These are phyloP conservation scores for Cladophialophora chaetospira DNA, from an alignment of 2,329 filamentous ascomycete species.

Conservation along the genomic window DNA sequence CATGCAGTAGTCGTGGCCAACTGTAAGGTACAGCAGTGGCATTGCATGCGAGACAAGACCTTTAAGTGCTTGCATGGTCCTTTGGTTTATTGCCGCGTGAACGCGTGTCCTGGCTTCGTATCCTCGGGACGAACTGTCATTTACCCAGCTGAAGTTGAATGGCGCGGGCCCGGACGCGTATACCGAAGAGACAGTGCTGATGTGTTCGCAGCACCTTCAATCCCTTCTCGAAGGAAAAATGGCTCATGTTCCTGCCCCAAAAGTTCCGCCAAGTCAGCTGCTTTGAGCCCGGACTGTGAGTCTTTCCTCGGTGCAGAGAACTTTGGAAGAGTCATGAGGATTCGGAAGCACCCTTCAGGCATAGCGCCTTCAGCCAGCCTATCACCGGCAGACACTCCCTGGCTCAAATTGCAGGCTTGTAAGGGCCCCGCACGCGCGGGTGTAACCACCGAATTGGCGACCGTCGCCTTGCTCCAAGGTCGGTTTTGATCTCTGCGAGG, in stretches of 20 bases:
- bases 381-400: background rate
- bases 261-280: slow-evolving; percentile 19
- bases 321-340: background rate
- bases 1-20: slow-evolving; percentile 16
- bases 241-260: slow-evolving; percentile 6
- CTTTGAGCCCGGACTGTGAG: slow-evolving; percentile 9
- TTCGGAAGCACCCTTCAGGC: background rate
- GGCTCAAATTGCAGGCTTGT: slow-evolving; percentile 20
- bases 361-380: background rate
- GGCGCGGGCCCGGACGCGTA: background rate
- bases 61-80: slow-evolving; percentile 6
- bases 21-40: slow-evolving; percentile 1
- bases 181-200: background rate
- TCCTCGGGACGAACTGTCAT: background rate
- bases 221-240: background rate
- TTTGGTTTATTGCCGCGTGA: slow-evolving; percentile 1
- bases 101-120: background rate
- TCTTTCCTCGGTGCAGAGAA: background rate
- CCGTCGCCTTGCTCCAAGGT: background rate
- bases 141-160: background rate
- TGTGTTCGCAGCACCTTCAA: slow-evolving; percentile 10
- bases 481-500: background rate
- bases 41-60: background rate
- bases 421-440: background rate
- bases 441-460: slow-evolving; percentile 11